phyloP scores from a whole-genome alignment of 2,329 filamentous ascomycete genomes.

The Sclerotinia nivalis region DNA sequence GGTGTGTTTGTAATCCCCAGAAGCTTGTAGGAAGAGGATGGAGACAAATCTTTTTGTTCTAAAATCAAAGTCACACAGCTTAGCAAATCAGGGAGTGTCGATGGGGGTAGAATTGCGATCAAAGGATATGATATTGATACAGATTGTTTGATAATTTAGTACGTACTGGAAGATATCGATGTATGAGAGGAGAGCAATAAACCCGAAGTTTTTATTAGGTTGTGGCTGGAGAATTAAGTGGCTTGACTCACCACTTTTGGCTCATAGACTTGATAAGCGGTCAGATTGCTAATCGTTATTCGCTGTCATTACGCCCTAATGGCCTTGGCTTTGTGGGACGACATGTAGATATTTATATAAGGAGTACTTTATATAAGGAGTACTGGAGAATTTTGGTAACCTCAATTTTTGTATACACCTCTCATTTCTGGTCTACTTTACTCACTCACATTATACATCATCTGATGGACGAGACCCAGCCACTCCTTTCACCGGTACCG shows the following conservation, averaged over 20 bases:
- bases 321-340: not conserved
- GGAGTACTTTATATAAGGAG: not conserved
- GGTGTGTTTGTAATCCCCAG: not conserved
- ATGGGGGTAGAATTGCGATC: not conserved
- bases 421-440: not conserved
- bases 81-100: too few species aligned
- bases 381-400: too few species aligned
- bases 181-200: not conserved
- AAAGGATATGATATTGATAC: not conserved
- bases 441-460: not conserved
- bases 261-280: not conserved
- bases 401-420: not conserved
- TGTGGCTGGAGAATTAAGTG: not conserved
- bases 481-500: constrained; percentile 28
- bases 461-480: constrained; percentile 43
- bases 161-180: not conserved
- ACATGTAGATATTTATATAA: not conserved
- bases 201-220: not conserved
- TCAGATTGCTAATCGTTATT: not conserved
- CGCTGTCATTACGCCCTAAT: not conserved
- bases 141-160: not conserved
- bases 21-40: not conserved
- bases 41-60: not conserved
- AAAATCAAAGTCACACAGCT: not conserved
- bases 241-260: not conserved